phyloP scores from a whole-genome alignment of 495 filamentous ascomycete species.

The Aspergillus conjunctus region DNA sequence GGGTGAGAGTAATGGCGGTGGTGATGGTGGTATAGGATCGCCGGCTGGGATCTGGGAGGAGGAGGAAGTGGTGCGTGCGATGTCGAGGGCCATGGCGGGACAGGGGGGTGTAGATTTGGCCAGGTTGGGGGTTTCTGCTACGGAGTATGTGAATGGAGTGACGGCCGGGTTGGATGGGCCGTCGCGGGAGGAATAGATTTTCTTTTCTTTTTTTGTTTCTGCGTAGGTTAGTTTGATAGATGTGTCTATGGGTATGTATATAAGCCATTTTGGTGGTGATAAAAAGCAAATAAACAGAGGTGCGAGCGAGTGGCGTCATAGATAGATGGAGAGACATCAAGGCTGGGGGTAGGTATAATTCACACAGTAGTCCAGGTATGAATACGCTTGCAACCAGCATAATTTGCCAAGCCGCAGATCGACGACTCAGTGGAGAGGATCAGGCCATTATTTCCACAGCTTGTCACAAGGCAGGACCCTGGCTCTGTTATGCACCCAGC shows the following conservation, averaged over 20 bases:
- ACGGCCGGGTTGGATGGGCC: slow-evolving; percentile 42
- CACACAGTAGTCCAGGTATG: no score
- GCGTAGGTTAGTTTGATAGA: neutral
- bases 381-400: neutral
- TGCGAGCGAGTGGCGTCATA: neutral
- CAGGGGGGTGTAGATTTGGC: slow-evolving; percentile 51
- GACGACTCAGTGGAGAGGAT: neutral
- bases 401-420: neutral
- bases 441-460: neutral
- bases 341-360: no score
- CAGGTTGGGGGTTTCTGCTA: slow-evolving; percentile 46
- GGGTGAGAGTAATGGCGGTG: slow-evolving; percentile 32
- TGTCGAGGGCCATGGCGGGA: slow-evolving; percentile 51
- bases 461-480: no score
- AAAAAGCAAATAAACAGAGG: neutral
- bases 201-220: neutral
- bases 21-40: slow-evolving; percentile 26
- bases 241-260: neutral
- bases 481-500: neutral
- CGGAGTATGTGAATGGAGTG: slow-evolving; percentile 46
- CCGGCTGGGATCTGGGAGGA: slow-evolving; percentile 53
- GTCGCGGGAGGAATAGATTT: slow-evolving; percentile 5
- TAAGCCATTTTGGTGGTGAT: neutral
- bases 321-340: neutral
- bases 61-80: slow-evolving; percentile 56